Conservation (phyloP, 768 basidiomycete species). For the Boletus fagicola region DNA sequence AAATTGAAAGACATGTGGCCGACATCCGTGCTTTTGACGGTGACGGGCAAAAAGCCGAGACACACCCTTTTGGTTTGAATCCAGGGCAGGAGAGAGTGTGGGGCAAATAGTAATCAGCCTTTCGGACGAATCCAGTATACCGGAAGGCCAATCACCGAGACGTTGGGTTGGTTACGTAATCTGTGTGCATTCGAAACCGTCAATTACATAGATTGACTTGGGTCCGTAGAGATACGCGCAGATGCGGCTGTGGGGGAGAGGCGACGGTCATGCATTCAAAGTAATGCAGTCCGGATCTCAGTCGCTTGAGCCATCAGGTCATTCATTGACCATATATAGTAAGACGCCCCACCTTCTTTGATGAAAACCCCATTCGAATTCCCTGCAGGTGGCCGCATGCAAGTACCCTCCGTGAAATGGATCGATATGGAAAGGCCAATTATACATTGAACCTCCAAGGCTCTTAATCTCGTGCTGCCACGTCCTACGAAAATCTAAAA, state of each 20-base stretch:
- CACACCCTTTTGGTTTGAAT: neutral
- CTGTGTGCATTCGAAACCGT: neutral
- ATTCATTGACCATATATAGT: slow-evolving; percentile 8
- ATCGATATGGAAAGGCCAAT: slow-evolving; percentile 6
- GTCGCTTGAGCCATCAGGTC: neutral
- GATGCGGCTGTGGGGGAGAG: neutral
- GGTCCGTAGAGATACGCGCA: neutral
- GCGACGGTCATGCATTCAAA: neutral
- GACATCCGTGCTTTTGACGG: neutral
- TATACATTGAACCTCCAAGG: neutral
- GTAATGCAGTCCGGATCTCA: slow-evolving; percentile 21
- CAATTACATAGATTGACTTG: slow-evolving; percentile 2
- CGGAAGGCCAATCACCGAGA: neutral
- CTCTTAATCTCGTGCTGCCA: neutral
- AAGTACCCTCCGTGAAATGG: neutral
- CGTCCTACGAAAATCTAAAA: neutral
- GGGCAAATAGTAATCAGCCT: neutral
- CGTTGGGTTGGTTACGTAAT: slow-evolving; percentile 3
- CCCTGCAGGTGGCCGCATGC: neutral
- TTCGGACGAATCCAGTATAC: neutral
- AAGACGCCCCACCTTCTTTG: neutral
- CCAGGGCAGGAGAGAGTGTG: neutral
- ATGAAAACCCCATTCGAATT: neutral
- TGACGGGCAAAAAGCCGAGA: neutral
- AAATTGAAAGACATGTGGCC: slow-evolving; percentile 8